Evolutionary conservation across 2,329 filamentous ascomycete species (phyloP), one percentile per base, ranked within the genome.

Genomic region (Cytospora piceicola): DNA sequence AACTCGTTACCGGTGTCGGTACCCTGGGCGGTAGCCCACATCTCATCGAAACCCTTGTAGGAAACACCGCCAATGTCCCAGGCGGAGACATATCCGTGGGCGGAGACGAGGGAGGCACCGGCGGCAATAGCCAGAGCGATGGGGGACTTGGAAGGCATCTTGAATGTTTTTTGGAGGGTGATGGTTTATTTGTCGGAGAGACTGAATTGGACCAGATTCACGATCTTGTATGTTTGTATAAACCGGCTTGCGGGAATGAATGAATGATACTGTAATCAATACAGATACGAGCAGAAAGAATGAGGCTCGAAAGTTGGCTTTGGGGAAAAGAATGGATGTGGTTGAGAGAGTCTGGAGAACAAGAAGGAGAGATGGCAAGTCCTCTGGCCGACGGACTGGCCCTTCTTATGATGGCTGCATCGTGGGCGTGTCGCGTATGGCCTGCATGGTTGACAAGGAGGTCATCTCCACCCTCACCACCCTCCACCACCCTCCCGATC

Each of bases 81-180:
- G n/a, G 72, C 69, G 22, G 67, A 68, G 59, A 76, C 74, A 52
- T 75, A 74, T 53, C 75, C 75, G 70, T 77, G 75, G 52, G 70
- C 70, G 27, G 68, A 63, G 58, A 72, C 70, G 49, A 66, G 58
- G 61, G 67, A 63, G 59, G 72, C 74, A 53, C 68, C 68, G 51
- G 65, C 64, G 58, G 65, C 65, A 58, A 67, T 53, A 34, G 54
- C 62, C 39, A 67, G 62, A 49, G 56, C 55, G 42, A 59, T n/a
- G 36, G 65, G 61, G 22, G 61, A 52, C 52, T 55, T 58, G 61
- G 61, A 22, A 66, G 65, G 61, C 65, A 67, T 67, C 56, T 67
- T 61, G 61, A 27, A n/a, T 22, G 20, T 15, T 24, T 51, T 29
- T 61, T 36, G 30, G n/a, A 58, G 17, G 22, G 46, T 54, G 39